A percentile compares a stretch with the other conserved stretches of the same genome.
Conservation (phyloP, 257 asterid genomes). For the Solanum piurae region DNA sequence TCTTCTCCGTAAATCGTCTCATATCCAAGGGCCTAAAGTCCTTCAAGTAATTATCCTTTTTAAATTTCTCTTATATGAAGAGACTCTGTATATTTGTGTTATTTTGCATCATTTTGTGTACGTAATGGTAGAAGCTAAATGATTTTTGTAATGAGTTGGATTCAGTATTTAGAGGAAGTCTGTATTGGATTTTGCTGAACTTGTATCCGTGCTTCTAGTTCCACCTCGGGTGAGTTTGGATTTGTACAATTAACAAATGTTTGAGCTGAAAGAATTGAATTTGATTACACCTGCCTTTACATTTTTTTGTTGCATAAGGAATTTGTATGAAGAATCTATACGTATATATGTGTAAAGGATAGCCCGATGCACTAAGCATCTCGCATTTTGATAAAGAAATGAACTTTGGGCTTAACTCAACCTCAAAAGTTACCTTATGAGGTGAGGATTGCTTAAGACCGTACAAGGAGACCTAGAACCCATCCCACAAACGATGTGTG, state of each 20-base stretch:
- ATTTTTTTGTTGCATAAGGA: neutral
- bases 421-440: neutral
- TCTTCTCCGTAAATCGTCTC: constrained; percentile 39
- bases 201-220: neutral
- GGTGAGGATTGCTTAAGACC: neutral
- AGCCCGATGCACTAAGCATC: neutral
- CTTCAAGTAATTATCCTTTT: constrained; percentile 46
- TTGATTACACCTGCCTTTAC: neutral
- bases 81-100: neutral
- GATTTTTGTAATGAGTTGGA: neutral
- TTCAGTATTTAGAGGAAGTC: neutral
- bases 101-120: neutral
- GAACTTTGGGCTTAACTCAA: neutral
- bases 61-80: neutral
- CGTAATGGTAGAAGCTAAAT: neutral
- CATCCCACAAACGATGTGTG: neutral
- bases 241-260: neutral
- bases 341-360: neutral
- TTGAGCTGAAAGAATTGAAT: neutral
- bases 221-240: neutral
- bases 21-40: constrained; percentile 50
- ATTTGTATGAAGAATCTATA: neutral
- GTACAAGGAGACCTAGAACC: neutral
- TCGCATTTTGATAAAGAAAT: neutral
- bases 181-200: neutral